phyloP scores from a whole-genome alignment of 2,329 filamentous ascomycete genomes.

The Fusarium subtropicale region DNA sequence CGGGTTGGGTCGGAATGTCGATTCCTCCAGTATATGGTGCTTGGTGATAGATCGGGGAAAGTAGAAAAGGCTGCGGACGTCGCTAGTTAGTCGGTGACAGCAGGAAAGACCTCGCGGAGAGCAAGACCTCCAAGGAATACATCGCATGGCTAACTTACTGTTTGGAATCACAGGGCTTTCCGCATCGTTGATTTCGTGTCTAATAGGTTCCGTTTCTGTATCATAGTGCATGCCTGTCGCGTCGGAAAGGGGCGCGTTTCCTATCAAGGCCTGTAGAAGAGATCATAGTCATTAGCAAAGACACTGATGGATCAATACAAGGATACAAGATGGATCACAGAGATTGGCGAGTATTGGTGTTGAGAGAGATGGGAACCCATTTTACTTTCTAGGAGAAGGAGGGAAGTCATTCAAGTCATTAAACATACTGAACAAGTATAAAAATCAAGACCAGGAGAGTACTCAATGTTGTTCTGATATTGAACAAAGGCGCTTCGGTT shows the following conservation, averaged over 20 bases:
- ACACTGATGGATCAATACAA: not conserved
- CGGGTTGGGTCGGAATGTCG: too few relatives aligned
- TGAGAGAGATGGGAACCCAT: not conserved
- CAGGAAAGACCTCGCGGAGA: not conserved
- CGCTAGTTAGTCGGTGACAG: not conserved
- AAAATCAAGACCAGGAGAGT: not conserved
- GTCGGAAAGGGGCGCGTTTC: not conserved
- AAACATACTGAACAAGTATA: not conserved
- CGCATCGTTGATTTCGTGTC: not conserved
- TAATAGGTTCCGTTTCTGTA: not conserved
- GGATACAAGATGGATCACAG: not conserved
- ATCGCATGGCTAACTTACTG: not conserved
- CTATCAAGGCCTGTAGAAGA: not conserved
- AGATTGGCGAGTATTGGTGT: not conserved
- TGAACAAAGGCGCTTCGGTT: not conserved
- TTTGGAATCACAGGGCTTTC: not conserved
- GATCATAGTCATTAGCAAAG: not conserved
- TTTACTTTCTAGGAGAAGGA: not conserved
- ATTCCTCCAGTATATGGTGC: not conserved
- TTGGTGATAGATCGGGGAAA: too few relatives aligned
- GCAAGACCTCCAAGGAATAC: not conserved
- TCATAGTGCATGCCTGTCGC: not conserved
- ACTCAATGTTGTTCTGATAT: not conserved
- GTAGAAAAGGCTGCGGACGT: not conserved
- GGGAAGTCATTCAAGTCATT: not conserved